Conservation (phyloP, 1,284 basidiomycete species). For the Neolentinus lepideus region DNA sequence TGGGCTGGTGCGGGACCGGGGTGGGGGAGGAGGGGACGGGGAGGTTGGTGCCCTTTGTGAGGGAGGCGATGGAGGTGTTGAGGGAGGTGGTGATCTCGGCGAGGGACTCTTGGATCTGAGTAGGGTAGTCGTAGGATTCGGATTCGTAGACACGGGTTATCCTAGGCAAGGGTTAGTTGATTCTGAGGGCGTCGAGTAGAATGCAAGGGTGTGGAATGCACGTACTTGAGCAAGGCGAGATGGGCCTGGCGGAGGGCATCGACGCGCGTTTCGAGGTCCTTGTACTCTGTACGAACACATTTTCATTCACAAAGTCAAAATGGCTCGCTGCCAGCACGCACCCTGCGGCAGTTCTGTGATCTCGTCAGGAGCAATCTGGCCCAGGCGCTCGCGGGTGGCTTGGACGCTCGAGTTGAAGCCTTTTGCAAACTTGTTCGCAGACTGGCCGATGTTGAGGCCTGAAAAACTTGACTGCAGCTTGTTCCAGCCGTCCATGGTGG, state of each 20-base stretch:
- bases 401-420: conserved; percentile 84
- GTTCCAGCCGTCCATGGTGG: conserved; percentile 70
- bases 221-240: conserved; percentile 74
- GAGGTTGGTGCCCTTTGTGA: conserved; percentile 83
- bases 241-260: conserved; percentile 87
- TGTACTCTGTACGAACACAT: conserved; percentile 67
- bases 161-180: conserved; percentile 35
- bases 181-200: no score
- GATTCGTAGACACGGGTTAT: conserved; percentile 82
- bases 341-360: conserved; percentile 94
- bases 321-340: conserved; percentile 18
- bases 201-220: no score
- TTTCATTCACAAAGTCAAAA: neutral
- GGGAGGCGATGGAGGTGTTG: conserved; percentile 68
- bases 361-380: conserved; percentile 83
- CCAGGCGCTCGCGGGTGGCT: conserved; percentile 86
- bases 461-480: conserved; percentile 56
- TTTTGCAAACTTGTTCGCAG: conserved; percentile 70
- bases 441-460: conserved; percentile 60
- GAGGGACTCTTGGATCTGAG: conserved; percentile 70
- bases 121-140: conserved; percentile 87
- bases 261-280: conserved; percentile 89
- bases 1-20: conserved; percentile 59
- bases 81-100: conserved; percentile 68
- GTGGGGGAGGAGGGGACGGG: conserved; percentile 67